phyloP scores from a whole-genome alignment of 2,329 filamentous ascomycete genomes.

The Coleophoma cylindrospora region DNA sequence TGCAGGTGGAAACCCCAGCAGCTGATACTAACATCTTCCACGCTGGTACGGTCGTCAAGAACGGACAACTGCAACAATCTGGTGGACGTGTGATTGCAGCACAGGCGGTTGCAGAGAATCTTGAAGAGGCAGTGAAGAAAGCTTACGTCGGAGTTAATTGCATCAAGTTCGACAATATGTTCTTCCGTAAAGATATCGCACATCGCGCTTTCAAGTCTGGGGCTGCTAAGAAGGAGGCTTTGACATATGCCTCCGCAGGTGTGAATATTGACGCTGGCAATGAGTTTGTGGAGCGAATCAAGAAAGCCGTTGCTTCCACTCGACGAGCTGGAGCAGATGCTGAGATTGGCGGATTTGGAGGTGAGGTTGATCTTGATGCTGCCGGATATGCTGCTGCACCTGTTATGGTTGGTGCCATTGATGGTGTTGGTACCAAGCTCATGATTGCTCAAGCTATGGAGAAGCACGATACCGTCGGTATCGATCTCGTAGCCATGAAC shows the following conservation, averaged over 20 bases:
- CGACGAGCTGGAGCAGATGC: conserved; percentile 83
- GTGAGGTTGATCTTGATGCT: conserved; percentile 71
- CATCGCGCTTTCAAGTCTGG: conserved; percentile 60
- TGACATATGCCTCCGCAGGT: conserved; percentile 91
- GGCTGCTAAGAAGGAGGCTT: conserved; percentile 35
- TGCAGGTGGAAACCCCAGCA: conserved; percentile 40
- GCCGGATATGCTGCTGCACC: conserved; percentile 72
- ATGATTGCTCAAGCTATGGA: conserved; percentile 88
- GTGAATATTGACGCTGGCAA: conserved; percentile 96
- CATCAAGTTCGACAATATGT: conserved; percentile 59
- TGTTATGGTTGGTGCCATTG: conserved; percentile 87
- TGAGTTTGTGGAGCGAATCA: conserved; percentile 87
- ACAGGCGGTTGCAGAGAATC: conserved; percentile 70
- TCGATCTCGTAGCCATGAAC: conserved; percentile 98
- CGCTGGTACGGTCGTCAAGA: conserved; percentile 71
- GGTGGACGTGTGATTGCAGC: conserved; percentile 92
- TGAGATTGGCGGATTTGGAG: conserved; percentile 92
- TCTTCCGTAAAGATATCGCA: conserved; percentile 85
- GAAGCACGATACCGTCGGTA: conserved; percentile 91
- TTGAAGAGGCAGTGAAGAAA: conserved; percentile 78
- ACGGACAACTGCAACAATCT: conserved; percentile 63
- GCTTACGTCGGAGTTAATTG: conserved; percentile 80
- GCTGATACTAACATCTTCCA: conserved; percentile 76
- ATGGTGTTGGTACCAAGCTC: conserved; percentile 94
- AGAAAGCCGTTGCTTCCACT: conserved; percentile 81